A percentile compares a stretch with the other conserved stretches of the same genome.
These are phyloP conservation scores for Gossypium lobatum DNA, from an alignment of 441 rosid species.

Conservation along the genomic window DNA sequence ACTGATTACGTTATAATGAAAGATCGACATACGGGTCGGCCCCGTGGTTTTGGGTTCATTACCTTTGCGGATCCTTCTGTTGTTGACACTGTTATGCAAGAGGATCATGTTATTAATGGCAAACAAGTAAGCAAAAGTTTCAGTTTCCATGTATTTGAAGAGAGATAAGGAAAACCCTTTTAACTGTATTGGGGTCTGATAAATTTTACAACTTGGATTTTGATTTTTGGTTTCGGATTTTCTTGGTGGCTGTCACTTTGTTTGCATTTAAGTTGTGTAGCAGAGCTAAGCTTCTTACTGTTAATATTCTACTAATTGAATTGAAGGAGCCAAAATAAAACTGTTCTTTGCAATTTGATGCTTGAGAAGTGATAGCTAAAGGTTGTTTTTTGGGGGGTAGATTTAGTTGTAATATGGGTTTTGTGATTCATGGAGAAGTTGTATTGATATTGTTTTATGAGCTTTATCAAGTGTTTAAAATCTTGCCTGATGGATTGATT, in stretches of 20 bases:
- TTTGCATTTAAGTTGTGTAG: background rate
- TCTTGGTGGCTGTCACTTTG: background rate
- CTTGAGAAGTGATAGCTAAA: background rate
- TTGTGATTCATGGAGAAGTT: background rate
- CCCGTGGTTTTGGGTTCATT: conserved; percentile 50
- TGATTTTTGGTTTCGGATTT: background rate
- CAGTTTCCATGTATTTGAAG: background rate
- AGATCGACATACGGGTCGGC: conserved; percentile 82
- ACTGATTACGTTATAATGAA: conserved; percentile 83
- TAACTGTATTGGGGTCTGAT: background rate
- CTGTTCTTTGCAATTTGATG: background rate
- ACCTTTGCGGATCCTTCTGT: conserved; percentile 62
- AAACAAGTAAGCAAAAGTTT: conserved; percentile 49
- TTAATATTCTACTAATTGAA: background rate
- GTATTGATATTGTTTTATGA: background rate
- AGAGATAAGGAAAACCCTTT: background rate
- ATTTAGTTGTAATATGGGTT: background rate
- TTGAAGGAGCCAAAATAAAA: background rate
- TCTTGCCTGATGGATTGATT: background rate
- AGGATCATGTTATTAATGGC: conserved; percentile 62
- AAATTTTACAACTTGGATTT: background rate
- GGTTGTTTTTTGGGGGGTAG: background rate
- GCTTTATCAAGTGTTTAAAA: background rate
- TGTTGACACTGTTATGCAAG: conserved; percentile 77
- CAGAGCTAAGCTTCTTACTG: background rate